Evolutionary conservation across 2,329 filamentous ascomycete species (phyloP), one percentile per base, ranked within the genome.

Genomic region (Geosmithia flava): DNA sequence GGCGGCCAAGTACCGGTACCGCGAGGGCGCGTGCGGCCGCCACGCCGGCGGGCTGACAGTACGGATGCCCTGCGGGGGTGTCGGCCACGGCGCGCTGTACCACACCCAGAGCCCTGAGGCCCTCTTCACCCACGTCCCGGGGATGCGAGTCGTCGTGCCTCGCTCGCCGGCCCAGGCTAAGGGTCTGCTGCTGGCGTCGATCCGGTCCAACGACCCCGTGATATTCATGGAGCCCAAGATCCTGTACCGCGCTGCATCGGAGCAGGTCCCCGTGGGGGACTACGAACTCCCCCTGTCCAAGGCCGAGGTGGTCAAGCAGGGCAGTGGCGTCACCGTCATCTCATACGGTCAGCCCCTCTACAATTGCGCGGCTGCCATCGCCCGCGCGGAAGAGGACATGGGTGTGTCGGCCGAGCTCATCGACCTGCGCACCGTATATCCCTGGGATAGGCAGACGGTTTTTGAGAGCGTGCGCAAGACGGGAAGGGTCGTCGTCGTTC

Each of bases 171-270:
- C 84, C 2, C 90, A 96, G 64, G 90, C 90, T 5, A 96, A 96
- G 65, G 90, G 90, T 2, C 72, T 96, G 3, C 69, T 95, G 46
- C 71, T 95, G 3, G 76, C 85, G 3, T 77, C 84, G 1, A 88
- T 95, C 47, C 80, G 79, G 69, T 68, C 80, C 75, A 87, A 88
- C 52, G 90, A 96, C 62, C 90, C 90, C 0, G 87, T 91, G 52
- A 72, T 96, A 47, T 95, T 96, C 65, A 82, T 96, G 82, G 90
- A 96, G 62, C 90, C 90, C 43, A 96, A 96, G 68, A 86, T 93
- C 44, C 71, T 96, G 13, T 96, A 96, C 64, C 83, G 90, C 19
- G 89, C 90, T 0, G 87, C 90, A 0, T 87, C 95, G 27, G 90
- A 96, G 64, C 87, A 95, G 62, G 90, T 96, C 1, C 90, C 90